Percentiles rank a stretch among this genome's conserved stretches.
Evolutionary conservation across 2,329 filamentous ascomycete species (phyloP).

Genomic region (Davidsoniella eucalypti): DNA sequence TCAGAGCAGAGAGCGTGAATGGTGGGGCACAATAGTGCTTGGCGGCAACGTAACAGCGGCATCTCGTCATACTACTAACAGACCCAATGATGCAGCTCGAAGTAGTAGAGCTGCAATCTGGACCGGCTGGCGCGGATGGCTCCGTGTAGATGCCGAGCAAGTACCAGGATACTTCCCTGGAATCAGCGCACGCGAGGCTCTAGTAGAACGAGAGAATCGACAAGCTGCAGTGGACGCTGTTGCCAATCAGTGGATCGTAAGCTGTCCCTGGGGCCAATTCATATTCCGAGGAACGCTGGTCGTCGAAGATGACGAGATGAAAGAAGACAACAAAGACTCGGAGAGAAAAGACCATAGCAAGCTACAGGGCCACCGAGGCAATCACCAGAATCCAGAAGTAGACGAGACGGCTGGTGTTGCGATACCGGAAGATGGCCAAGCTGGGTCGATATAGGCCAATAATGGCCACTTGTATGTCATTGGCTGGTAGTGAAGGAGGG

Average conservation of each 20-base stretch:
- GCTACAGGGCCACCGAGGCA: background rate
- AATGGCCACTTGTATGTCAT: too few species aligned
- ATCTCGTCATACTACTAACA: too few species aligned
- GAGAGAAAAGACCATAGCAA: background rate
- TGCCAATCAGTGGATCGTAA: slow-evolving; percentile 21
- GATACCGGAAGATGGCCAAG: background rate
- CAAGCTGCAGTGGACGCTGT: slow-evolving; percentile 25
- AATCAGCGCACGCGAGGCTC: slow-evolving; percentile 28
- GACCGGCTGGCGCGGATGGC: slow-evolving; percentile 27
- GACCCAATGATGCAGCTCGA: too few species aligned
- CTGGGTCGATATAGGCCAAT: background rate
- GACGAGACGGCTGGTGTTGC: background rate
- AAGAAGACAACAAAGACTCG: too few species aligned
- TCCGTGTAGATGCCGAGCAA: slow-evolving; percentile 30
- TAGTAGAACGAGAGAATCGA: slow-evolving; percentile 24
- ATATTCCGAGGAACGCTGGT: slow-evolving; percentile 19
- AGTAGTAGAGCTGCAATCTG: background rate
- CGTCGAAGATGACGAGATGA: background rate
- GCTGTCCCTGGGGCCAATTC: slow-evolving; percentile 33
- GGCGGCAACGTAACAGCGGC: slow-evolving; percentile 18
- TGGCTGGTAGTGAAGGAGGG: too few species aligned
- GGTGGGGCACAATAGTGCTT: slow-evolving; percentile 42
- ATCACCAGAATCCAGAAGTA: background rate
- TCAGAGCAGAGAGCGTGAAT: slow-evolving; percentile 30
- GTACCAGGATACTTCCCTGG: slow-evolving; percentile 24